phyloP scores from a whole-genome alignment of 2,329 filamentous ascomycete species.

The Fusarium foetens region DNA sequence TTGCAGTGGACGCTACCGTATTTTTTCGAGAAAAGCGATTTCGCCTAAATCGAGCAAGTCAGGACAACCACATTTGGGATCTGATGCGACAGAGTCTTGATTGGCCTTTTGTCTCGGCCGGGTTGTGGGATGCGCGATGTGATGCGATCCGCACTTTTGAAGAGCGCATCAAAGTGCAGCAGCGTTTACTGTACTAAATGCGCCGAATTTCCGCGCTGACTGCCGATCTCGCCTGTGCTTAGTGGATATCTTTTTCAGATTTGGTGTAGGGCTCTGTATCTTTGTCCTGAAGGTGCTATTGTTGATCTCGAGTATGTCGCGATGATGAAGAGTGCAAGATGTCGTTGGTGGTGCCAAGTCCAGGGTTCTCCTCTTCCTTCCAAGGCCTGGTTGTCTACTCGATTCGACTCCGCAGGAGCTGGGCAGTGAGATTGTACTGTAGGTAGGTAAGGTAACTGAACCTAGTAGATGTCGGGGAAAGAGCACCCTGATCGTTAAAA shows the following conservation, averaged over 20 bases:
- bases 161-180: constrained; percentile 23
- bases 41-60: constrained; percentile 35
- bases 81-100: constrained; percentile 40
- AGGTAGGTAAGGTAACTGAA: background rate
- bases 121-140: constrained; percentile 27
- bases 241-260: constrained; percentile 12
- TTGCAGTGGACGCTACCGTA: constrained; percentile 12
- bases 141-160: constrained; percentile 42
- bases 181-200: constrained; percentile 17
- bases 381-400: constrained; percentile 14
- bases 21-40: constrained; percentile 28
- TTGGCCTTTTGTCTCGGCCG: constrained; percentile 26
- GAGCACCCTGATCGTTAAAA: constrained; percentile 21
- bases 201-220: constrained; percentile 33
- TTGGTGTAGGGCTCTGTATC: constrained; percentile 15
- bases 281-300: background rate
- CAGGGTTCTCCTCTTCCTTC: constrained; percentile 20
- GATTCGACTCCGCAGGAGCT: constrained; percentile 4
- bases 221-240: constrained; percentile 32
- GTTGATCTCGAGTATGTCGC: background rate
- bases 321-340: constrained; percentile 7
- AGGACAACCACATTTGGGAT: constrained; percentile 31
- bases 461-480: constrained; percentile 23
- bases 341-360: constrained; percentile 20
- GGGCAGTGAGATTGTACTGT: background rate